phyloP scores from a whole-genome alignment of 805 yeast genomes.

The Lipomyces sp. region DNA sequence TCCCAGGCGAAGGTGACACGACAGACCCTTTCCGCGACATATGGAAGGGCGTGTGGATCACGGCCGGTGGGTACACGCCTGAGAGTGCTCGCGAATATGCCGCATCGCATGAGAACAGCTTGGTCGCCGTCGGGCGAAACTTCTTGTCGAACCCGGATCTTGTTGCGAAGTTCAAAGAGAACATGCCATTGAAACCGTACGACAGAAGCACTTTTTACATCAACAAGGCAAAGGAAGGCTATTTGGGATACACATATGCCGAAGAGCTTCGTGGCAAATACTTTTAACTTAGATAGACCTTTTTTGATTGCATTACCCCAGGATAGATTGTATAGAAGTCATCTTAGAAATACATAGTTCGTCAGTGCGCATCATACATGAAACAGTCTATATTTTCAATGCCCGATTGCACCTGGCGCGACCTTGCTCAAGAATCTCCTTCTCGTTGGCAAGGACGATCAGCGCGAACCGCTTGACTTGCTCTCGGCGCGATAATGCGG shows the following conservation, averaged over 20 bases:
- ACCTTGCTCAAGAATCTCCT: conserved; percentile 22
- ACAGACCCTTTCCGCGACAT: conserved; percentile 16
- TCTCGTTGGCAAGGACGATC: conserved; percentile 19
- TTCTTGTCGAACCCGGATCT: conserved; percentile 58
- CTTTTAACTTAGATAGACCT: neutral
- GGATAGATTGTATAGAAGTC: no score
- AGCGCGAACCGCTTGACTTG: conserved; percentile 4
- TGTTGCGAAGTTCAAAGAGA: conserved; percentile 44
- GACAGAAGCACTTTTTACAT: conserved; percentile 50
- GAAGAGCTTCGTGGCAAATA: conserved; percentile 4
- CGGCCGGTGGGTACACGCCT: conserved; percentile 30
- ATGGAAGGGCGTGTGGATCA: conserved; percentile 28
- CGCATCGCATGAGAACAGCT: conserved; percentile 14
- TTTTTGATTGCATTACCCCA: neutral
- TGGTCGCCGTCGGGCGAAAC: conserved; percentile 48
- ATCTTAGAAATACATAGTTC: no score
- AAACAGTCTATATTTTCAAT: conserved; percentile 4
- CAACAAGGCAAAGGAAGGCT: conserved; percentile 19
- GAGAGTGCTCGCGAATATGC: conserved; percentile 19
- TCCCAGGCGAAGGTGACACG: conserved; percentile 12
- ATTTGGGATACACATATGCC: conserved; percentile 18
- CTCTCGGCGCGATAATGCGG: neutral
- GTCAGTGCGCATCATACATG: no score
- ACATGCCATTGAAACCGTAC: conserved; percentile 44
- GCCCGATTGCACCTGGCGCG: conserved; percentile 9